Base-by-base conservation (phyloP, 2,329 filamentous ascomycete species). In the Cordyceps cicadae region DNA sequence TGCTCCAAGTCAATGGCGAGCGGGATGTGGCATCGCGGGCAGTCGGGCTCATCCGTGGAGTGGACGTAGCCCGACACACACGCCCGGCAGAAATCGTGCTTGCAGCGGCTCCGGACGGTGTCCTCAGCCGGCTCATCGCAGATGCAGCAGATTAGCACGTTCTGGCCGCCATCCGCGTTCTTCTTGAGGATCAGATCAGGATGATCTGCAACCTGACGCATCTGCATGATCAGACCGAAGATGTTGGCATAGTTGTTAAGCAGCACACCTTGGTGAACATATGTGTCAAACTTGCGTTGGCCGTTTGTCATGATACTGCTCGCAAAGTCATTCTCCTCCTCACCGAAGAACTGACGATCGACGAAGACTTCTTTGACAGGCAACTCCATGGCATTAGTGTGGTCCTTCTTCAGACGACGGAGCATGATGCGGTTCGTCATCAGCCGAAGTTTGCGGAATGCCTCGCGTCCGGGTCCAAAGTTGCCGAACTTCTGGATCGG, bases 171-270 rank as follows among this genome's bases (percentile, higher is more conserved):
- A 66, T 92, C 86, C 3, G 82, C 83, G 64, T 93, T 85, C 76
- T 94, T 97, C 77, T 93, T 95, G 63, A 97, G 76, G 54, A 99
- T 89, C 41, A 99, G 76, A 75, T 99, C 94, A 0, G 94, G 94
- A 70, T 99, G 94, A 66, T 99, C 94, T 8, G 94, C 92, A 29
- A 97, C 90, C 76, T 99, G 94, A 60, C 94, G 88, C 93, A 99
- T 97, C 74, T 96, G 92, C 91, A 97, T 97, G 70, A 99, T 97
- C 60, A 99, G 82, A 70, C 92, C 93, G 69, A 99, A 99, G 65
- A 99, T 97, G 72, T 99, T 99, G 77, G 94, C 94, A 67, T 97
- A 97, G 71, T 97, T 96, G 79, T 97, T 92, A 63, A 99, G 82
- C 74, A 99, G 85, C 21, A 97, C 93, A 77, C 92, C 92, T 64